These are phyloP conservation scores for Dothidotthia symphoricarpi DNA, from an alignment of 2,329 filamentous ascomycete genomes.

Conservation along the genomic window DNA sequence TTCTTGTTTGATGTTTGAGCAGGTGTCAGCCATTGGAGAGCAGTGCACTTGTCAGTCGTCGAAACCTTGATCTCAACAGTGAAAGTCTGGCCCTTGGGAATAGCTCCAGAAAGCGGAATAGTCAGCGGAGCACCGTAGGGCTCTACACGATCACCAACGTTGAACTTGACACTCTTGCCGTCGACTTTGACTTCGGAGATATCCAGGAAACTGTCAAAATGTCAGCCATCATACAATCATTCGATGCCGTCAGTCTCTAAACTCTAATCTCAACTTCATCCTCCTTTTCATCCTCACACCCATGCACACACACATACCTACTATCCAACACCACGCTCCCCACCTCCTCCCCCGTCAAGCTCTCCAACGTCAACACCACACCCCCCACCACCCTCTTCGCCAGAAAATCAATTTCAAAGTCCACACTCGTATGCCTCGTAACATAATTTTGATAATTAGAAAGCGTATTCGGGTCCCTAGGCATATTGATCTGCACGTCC, in stretches of 20 bases:
- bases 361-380: slow-evolving; percentile 74
- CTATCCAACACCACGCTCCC: slow-evolving; percentile 83
- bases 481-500: slow-evolving; percentile 41
- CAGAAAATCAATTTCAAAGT: slow-evolving; percentile 81
- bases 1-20: slow-evolving; percentile 94
- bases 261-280: neutral
- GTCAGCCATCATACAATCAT: no score
- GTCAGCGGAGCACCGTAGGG: slow-evolving; percentile 73
- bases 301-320: slow-evolving; percentile 48
- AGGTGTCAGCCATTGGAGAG: slow-evolving; percentile 91
- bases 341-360: slow-evolving; percentile 68
- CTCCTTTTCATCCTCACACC: no score
- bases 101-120: slow-evolving; percentile 52
- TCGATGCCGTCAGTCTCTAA: neutral
- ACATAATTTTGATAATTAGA: slow-evolving; percentile 89
- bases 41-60: slow-evolving; percentile 86
- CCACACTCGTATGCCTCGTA: slow-evolving; percentile 78
- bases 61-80: slow-evolving; percentile 56
- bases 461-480: slow-evolving; percentile 82
- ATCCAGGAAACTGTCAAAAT: slow-evolving; percentile 60
- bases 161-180: slow-evolving; percentile 64
- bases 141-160: slow-evolving; percentile 65
- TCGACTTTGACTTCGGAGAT: slow-evolving; percentile 71
- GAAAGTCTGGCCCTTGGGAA: slow-evolving; percentile 49
- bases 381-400: slow-evolving; percentile 73